phyloP scores from a whole-genome alignment of 2,329 filamentous ascomycete species.

The Pseudohalonectria lignicola region DNA sequence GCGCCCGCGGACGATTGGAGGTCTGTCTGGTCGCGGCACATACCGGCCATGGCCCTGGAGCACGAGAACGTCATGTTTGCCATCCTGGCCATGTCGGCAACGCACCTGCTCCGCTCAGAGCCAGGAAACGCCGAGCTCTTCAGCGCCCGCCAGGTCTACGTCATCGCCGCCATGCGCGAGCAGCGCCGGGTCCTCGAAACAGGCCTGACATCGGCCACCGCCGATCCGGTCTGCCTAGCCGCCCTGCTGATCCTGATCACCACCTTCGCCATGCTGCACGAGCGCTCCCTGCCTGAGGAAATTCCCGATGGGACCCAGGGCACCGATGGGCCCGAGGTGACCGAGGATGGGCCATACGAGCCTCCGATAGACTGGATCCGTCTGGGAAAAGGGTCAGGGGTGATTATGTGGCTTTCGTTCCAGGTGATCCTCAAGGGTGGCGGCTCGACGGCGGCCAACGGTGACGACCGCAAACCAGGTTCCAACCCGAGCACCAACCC shows the following conservation, averaged over 20 bases:
- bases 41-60: constrained; percentile 11
- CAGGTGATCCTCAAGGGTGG: constrained; percentile 8
- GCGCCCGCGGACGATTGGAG: constrained; percentile 7
- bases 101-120: constrained; percentile 9
- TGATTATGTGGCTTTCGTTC: constrained; percentile 15
- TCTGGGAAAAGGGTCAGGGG: constrained; percentile 11
- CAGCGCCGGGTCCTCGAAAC: constrained; percentile 13
- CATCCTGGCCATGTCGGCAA: constrained; percentile 13
- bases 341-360: background rate
- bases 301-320: no score
- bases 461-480: no score
- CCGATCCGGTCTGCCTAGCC: constrained; percentile 14
- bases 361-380: constrained; percentile 9
- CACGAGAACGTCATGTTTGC: constrained; percentile 14
- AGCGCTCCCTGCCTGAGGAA: constrained; percentile 10
- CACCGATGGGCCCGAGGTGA: constrained; percentile 12
- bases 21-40: constrained; percentile 8
- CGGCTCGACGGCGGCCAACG: constrained; percentile 12
- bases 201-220: constrained; percentile 10
- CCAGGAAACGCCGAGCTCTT: constrained; percentile 11
- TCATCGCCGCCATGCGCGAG: constrained; percentile 13
- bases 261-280: constrained; percentile 14
- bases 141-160: constrained; percentile 13
- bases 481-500: no score
- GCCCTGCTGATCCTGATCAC: constrained; percentile 13